Evolutionary conservation across 805 yeast species (phyloP), one percentile per base, ranked within the genome.

Genomic region (Candida ovalis): DNA sequence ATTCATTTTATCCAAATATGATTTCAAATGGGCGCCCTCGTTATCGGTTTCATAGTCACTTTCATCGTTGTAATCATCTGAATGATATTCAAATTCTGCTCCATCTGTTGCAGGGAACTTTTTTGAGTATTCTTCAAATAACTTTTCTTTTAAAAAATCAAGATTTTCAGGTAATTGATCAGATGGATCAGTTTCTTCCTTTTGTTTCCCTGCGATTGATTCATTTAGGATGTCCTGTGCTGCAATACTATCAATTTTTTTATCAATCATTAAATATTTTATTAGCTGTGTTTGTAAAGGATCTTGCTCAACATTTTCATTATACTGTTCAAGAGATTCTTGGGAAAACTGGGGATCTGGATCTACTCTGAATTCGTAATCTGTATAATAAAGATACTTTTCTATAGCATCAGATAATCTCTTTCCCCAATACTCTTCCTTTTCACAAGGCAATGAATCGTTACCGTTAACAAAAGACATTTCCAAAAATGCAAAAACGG

Each of bases 331-430:
- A 7, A 57, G 9, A n/a, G 43, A 23, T 35, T 39, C 43, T 17
- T 43, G 10, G 8, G 30, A n/a, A 38, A 23, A 19, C 3, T 86
- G 96, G 42, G 97, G 97, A 66, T 92, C 97, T 46, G 88, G 96
- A 64, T 92, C 97, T 44, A 90, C 70, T 68, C 91, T 98, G 62
- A 94, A 92, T 66, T 92, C 97, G 52, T 91, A 19, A 17, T 15
- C 33, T 1, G 18, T 15, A 13, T 17, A 19, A n/a, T 23, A 36
- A 4, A 25, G 2, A 6, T 33, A 36, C 6, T 17, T 17, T 17
- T 35, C 23, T 18, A 43, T 18, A 3, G 19, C 33, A 9, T 17
- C 19, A 5, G 22, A 35, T 18, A 35, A 17, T 17, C 12, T 32
- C 8, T 21, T 13, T 6, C 38, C 44, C 43, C 38, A 35, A 17